Percentiles rank a stretch among this genome's conserved stretches.
Evolutionary conservation across 2,329 filamentous ascomycete species (phyloP).

Genomic region (Orbilia oligospora): DNA sequence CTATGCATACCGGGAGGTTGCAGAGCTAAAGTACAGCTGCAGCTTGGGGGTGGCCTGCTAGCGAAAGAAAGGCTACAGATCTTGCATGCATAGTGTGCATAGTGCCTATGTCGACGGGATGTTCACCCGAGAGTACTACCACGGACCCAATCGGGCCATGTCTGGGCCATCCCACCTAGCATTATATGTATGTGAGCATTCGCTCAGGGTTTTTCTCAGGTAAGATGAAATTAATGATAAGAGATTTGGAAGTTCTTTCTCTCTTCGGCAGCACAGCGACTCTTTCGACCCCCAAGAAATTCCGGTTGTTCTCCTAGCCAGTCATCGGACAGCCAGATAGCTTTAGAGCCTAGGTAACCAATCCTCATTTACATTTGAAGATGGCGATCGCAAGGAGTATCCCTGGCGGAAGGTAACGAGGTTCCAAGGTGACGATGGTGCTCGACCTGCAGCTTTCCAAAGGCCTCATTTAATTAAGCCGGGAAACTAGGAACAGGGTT

Average conservation of each 20-base stretch:
- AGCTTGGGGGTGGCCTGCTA: constrained; percentile 45
- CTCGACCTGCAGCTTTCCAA: constrained; percentile 52
- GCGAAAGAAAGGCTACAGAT: constrained; percentile 40
- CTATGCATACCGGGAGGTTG: constrained; percentile 54
- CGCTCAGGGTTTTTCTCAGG: constrained; percentile 16
- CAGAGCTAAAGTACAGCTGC: constrained; percentile 35
- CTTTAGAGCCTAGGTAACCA: constrained; percentile 45
- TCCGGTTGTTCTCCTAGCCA: constrained; percentile 45
- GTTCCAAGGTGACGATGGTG: constrained; percentile 49
- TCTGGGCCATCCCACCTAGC: constrained; percentile 44
- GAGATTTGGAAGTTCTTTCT: constrained; percentile 13
- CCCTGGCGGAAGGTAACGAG: constrained; percentile 48
- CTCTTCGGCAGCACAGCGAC: constrained; percentile 1
- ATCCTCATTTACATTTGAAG: constrained; percentile 54
- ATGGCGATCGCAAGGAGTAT: constrained; percentile 61
- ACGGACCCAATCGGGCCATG: constrained; percentile 44
- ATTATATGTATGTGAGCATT: constrained; percentile 17
- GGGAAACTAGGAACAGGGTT: constrained; percentile 53
- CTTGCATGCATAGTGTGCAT: constrained; percentile 57
- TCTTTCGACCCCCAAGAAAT: constrained; percentile 27
- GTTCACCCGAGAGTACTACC: constrained; percentile 51
- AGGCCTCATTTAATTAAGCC: constrained; percentile 58
- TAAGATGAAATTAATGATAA: constrained; percentile 39
- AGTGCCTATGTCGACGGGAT: constrained; percentile 50
- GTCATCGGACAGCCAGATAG: constrained; percentile 26